Percentiles rank a stretch among this genome's conserved stretches.
Evolutionary conservation across 2,329 filamentous ascomycete genomes (phyloP).

Genomic region (Gaeumannomyces sp.): DNA sequence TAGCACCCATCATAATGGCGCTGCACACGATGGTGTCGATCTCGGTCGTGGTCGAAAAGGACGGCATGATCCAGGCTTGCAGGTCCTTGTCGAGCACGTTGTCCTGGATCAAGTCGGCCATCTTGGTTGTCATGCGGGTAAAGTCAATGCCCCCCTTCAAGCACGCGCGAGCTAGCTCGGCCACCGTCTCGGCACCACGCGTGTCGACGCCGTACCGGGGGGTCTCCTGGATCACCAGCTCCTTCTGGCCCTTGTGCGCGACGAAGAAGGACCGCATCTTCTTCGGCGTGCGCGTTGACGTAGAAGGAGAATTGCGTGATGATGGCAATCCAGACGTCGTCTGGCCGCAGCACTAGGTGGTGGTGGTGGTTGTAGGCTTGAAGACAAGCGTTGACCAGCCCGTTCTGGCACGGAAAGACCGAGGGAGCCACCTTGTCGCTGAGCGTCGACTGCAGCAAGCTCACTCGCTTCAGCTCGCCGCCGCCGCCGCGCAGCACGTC

Average conservation of each 20-base stretch:
- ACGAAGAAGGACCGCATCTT: conserved; percentile 35
- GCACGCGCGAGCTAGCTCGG: too few relatives aligned
- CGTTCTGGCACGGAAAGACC: conserved; percentile 2
- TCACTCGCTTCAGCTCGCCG: too few relatives aligned
- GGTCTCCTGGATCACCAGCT: too few relatives aligned
- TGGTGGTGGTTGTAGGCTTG: conserved; percentile 33
- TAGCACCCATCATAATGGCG: conserved; percentile 43
- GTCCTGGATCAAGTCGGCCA: conserved; percentile 32
- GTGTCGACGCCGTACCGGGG: too few relatives aligned
- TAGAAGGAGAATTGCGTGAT: conserved; percentile 37
- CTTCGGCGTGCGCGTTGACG: conserved; percentile 37
- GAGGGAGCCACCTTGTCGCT: too few relatives aligned
- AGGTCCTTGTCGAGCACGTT: conserved; percentile 35
- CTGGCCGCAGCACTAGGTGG: conserved; percentile 37
- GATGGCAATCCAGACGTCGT: conserved; percentile 45
- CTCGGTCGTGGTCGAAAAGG: conserved; percentile 43
- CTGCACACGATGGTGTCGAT: conserved; percentile 35
- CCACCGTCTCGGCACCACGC: too few relatives aligned
- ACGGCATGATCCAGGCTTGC: conserved; percentile 42
- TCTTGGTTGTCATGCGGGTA: conserved; percentile 25
- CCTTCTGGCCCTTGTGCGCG: conserved; percentile 20
- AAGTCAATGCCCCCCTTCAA: conserved; percentile 10
- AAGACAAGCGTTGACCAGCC: conserved; percentile 28
- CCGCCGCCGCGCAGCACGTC: too few relatives aligned
- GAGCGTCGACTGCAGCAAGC: too few relatives aligned